phyloP scores from a whole-genome alignment of 352 stramenopile species.

The Globisporangium alternatum region DNA sequence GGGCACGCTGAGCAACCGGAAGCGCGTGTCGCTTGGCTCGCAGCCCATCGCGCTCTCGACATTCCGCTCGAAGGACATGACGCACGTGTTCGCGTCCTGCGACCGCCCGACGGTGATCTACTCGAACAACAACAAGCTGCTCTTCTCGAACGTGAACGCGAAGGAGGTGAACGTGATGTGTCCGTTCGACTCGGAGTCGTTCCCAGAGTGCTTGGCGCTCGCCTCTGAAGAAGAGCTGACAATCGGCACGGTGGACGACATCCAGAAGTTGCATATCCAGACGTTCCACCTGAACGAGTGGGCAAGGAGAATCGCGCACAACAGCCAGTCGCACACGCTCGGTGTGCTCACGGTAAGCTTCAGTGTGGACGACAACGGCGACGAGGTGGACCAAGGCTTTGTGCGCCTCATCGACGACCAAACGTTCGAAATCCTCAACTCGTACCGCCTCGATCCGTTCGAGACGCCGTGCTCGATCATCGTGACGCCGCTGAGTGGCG shows the following conservation, averaged over 20 bases:
- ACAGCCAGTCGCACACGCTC: constrained; percentile 74
- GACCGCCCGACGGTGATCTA: constrained; percentile 98
- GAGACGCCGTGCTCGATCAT: constrained; percentile 87
- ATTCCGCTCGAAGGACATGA: constrained; percentile 91
- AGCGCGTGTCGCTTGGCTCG: constrained; percentile 94
- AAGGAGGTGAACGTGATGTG: constrained; percentile 93
- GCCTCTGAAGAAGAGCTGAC: constrained; percentile 94
- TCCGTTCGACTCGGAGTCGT: constrained; percentile 89
- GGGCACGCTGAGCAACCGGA: constrained; percentile 66
- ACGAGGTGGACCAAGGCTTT: constrained; percentile 88
- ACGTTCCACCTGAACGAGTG: constrained; percentile 94
- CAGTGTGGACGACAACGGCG: constrained; percentile 73
- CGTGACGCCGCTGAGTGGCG: constrained; percentile 74
- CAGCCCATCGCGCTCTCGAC: constrained; percentile 93
- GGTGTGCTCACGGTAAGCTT: constrained; percentile 83
- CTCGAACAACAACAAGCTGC: constrained; percentile 93
- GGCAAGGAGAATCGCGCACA: constrained; percentile 90
- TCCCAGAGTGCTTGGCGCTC: constrained; percentile 95
- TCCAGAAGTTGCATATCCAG: constrained; percentile 99
- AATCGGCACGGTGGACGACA: constrained; percentile 98
- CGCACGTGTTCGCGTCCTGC: constrained; percentile 95
- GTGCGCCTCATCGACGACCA: constrained; percentile 96
- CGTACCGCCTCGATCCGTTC: constrained; percentile 84
- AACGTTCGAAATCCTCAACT: constrained; percentile 93
- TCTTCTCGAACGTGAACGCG: constrained; percentile 95